A percentile compares a stretch with the other conserved stretches of the same genome.
These are phyloP conservation scores for Clonostachys rosea DNA, from an alignment of 2,329 filamentous ascomycete species.

Conservation along the genomic window DNA sequence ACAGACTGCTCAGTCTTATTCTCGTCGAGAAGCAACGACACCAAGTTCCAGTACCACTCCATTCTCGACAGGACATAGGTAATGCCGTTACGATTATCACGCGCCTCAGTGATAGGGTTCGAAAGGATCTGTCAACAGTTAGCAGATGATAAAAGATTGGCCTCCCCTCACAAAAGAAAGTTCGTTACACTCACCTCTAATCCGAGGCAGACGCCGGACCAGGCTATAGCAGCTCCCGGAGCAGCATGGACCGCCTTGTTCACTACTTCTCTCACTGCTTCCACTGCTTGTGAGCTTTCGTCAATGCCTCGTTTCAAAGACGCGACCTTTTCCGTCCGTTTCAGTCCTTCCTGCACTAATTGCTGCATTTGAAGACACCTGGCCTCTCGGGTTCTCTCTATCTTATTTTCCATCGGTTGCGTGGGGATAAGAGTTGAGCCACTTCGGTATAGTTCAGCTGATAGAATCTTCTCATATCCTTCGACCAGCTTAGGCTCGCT, in stretches of 20 bases:
- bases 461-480: slow-evolving; percentile 7
- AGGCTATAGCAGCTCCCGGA: slow-evolving; percentile 26
- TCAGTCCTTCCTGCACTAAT: slow-evolving; percentile 14
- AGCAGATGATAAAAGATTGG: background rate
- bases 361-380: slow-evolving; percentile 18
- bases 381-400: background rate
- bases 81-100: slow-evolving; percentile 23
- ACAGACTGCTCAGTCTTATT: slow-evolving; percentile 4
- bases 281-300: slow-evolving; percentile 11
- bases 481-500: slow-evolving; percentile 2
- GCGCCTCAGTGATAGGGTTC: slow-evolving; percentile 16
- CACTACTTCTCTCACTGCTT: slow-evolving; percentile 14
- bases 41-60: slow-evolving; percentile 30
- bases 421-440: background rate
- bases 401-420: background rate
- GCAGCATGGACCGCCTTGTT: slow-evolving; percentile 14
- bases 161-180: background rate
- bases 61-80: slow-evolving; percentile 25
- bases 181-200: slow-evolving; percentile 17
- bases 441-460: background rate
- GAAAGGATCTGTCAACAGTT: slow-evolving; percentile 15
- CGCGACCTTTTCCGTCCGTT: slow-evolving; percentile 14
- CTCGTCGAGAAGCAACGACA: slow-evolving; percentile 15
- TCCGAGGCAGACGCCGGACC: slow-evolving; percentile 23
- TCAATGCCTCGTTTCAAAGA: slow-evolving; percentile 14